Percentiles rank a stretch among this genome's conserved stretches.
These are phyloP conservation scores for Tremella fuciformis DNA, from an alignment of 768 basidiomycete species.

Conservation along the genomic window DNA sequence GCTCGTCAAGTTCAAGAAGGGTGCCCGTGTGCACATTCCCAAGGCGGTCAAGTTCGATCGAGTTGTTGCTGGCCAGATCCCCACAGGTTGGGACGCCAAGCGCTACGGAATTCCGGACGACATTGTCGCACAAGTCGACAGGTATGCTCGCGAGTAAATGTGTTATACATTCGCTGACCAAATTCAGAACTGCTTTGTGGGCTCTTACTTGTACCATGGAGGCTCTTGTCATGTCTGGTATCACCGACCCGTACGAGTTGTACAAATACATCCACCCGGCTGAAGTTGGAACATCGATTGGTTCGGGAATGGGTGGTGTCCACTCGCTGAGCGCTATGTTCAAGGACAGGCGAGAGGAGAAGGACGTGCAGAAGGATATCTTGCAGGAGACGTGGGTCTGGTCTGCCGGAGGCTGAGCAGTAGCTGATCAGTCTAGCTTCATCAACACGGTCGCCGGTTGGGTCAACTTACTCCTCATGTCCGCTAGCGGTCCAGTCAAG, in stretches of 20 bases:
- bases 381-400: slow-evolving; percentile 87
- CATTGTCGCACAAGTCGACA: slow-evolving; percentile 89
- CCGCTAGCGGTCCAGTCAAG: slow-evolving; percentile 96
- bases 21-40: slow-evolving; percentile 84
- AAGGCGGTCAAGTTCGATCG: slow-evolving; percentile 95
- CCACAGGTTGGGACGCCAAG: slow-evolving; percentile 94
- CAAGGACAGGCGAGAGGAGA: slow-evolving; percentile 96
- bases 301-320: slow-evolving; percentile 97
- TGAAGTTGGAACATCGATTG: slow-evolving; percentile 88
- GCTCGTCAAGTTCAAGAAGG: slow-evolving; percentile 99
- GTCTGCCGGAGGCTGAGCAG: neutral
- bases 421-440: slow-evolving; percentile 61
- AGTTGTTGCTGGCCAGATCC: slow-evolving; percentile 90
- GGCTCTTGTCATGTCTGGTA: slow-evolving; percentile 91
- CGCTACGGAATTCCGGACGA: slow-evolving; percentile 96
- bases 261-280: slow-evolving; percentile 96
- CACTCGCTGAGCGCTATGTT: slow-evolving; percentile 92
- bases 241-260: slow-evolving; percentile 96
- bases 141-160: slow-evolving; percentile 46
- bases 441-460: slow-evolving; percentile 99
- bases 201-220: slow-evolving; percentile 90
- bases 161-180: neutral
- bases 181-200: slow-evolving; percentile 70
- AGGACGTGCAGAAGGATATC: slow-evolving; percentile 96
- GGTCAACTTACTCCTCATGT: slow-evolving; percentile 91